Percentiles rank a stretch among this genome's conserved stretches.
Conservation (phyloP, 108 stramenopile species). For the Ochromonas danica region DNA sequence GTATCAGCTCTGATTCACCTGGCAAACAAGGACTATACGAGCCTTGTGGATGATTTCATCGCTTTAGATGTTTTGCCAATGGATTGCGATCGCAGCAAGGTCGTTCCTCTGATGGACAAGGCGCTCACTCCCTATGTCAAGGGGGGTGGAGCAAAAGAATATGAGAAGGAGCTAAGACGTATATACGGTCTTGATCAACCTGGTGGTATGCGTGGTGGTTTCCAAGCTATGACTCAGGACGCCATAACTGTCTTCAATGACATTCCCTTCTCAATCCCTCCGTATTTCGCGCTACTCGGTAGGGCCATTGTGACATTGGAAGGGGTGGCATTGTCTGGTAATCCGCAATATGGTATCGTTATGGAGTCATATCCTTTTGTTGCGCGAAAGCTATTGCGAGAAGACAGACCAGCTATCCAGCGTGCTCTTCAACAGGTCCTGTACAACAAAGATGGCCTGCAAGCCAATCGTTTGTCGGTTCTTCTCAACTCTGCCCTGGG, state of each 20-base stretch:
- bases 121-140: slow-evolving; percentile 80
- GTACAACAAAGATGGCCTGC: slow-evolving; percentile 62
- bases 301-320: slow-evolving; percentile 84
- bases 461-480: slow-evolving; percentile 68
- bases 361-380: slow-evolving; percentile 83
- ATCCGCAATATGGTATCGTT: slow-evolving; percentile 78
- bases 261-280: slow-evolving; percentile 79
- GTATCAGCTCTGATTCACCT: slow-evolving; percentile 80
- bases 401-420: slow-evolving; percentile 73
- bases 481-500: slow-evolving; percentile 78
- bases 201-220: slow-evolving; percentile 72
- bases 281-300: slow-evolving; percentile 73
- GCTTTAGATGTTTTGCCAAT: slow-evolving; percentile 71
- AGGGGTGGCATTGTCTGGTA: slow-evolving; percentile 70
- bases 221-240: slow-evolving; percentile 74
- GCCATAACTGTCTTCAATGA: slow-evolving; percentile 81
- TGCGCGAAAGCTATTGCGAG: slow-evolving; percentile 72
- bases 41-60: slow-evolving; percentile 80
- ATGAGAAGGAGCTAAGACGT: slow-evolving; percentile 71
- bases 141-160: slow-evolving; percentile 83
- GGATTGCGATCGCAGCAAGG: slow-evolving; percentile 68
- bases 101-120: slow-evolving; percentile 74
- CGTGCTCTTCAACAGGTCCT: slow-evolving; percentile 75
- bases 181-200: slow-evolving; percentile 78
- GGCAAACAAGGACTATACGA: slow-evolving; percentile 80